These are phyloP conservation scores for Scalesia atractyloides DNA, from an alignment of 129 eudicot genomes.

Conservation along the genomic window DNA sequence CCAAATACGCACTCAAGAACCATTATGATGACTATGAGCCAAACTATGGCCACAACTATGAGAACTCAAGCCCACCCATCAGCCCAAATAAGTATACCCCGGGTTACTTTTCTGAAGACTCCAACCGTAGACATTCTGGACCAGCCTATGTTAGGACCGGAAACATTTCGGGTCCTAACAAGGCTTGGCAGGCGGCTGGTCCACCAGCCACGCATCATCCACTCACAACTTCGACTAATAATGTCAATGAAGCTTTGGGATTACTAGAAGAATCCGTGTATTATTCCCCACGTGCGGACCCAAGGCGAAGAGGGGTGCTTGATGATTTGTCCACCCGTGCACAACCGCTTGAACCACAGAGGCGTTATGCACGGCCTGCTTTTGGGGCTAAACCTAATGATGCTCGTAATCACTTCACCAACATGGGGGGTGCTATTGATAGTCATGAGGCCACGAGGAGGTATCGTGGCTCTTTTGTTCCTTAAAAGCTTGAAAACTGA, in stretches of 20 bases:
- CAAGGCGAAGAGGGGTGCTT: slow-evolving; percentile 38
- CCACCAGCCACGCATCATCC: slow-evolving; percentile 28
- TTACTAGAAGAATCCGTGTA: slow-evolving; percentile 32
- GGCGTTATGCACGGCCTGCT: slow-evolving; percentile 36
- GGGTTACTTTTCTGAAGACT: slow-evolving; percentile 20
- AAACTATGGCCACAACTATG: slow-evolving; percentile 14
- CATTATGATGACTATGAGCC: slow-evolving; percentile 10
- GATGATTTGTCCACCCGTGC: slow-evolving; percentile 36
- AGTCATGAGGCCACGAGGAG: background rate
- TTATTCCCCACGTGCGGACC: slow-evolving; percentile 31
- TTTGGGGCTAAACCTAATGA: slow-evolving; percentile 28
- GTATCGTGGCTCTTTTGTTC: background rate
- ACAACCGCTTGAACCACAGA: slow-evolving; percentile 33
- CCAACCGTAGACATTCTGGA: background rate
- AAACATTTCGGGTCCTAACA: slow-evolving; percentile 18
- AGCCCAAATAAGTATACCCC: slow-evolving; percentile 4
- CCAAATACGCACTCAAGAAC: slow-evolving; percentile 3
- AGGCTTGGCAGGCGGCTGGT: slow-evolving; percentile 9
- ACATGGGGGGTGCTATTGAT: background rate
- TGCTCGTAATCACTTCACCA: slow-evolving; percentile 1
- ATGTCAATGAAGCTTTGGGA: slow-evolving; percentile 33
- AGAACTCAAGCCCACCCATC: slow-evolving; percentile 23
- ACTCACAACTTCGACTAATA: slow-evolving; percentile 23
- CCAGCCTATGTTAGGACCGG: slow-evolving; percentile 9
- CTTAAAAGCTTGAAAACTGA: background rate